Base-by-base conservation (phyloP, 345 rosid genomes). In the Citrus unshiu region DNA sequence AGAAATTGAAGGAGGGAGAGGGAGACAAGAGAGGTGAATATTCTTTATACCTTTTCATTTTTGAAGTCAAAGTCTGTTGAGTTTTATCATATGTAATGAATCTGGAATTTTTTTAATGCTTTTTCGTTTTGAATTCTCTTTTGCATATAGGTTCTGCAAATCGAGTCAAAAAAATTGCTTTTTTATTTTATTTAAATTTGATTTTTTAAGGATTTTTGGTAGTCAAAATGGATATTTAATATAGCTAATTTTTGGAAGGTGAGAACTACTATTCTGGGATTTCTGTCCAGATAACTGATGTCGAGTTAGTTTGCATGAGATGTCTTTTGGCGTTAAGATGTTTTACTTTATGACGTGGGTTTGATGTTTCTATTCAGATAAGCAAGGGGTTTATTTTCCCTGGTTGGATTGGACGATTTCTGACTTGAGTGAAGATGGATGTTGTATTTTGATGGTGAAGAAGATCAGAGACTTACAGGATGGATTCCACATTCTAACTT, bases 281-380 rank as follows among this genome's bases (percentile, higher is more conserved):
- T 58, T 66, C 58, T 43, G 22, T 64, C 62, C 40, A 27, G 67
- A 74, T 72, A 27, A 51, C 68, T 81, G 69, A 72, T 39, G 37
- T 18, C 14, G 7, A 68, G 5, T 34, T 22, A 40, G 61, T 24
- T 68, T 56, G 75, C 57, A 60, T 69, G 70, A 22, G 12, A 21
- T 58, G 22, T 75, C 5, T 68, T 70, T 64, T 40, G 25, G 7
- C 27, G 73, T 43, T 54, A 34, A 34, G 51, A 54, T 80, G 60
- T 68, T 64, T 43, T 30, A n/a, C 35, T 46, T 30, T 60, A 21
- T 78, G 73, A 70, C 60, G 80, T 70, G 68, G 66, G 76, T 70
- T 73, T 72, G 74, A 71, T 78, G 70, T 76, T 80, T 49, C 68
- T 78, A 59, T 74, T 80, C 72, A 70, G 67, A 39, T 76, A 61